A percentile compares a stretch with the other conserved stretches of the same genome.
phyloP scores from a whole-genome alignment of 768 basidiomycete genomes.

The Podaxis sp. region DNA sequence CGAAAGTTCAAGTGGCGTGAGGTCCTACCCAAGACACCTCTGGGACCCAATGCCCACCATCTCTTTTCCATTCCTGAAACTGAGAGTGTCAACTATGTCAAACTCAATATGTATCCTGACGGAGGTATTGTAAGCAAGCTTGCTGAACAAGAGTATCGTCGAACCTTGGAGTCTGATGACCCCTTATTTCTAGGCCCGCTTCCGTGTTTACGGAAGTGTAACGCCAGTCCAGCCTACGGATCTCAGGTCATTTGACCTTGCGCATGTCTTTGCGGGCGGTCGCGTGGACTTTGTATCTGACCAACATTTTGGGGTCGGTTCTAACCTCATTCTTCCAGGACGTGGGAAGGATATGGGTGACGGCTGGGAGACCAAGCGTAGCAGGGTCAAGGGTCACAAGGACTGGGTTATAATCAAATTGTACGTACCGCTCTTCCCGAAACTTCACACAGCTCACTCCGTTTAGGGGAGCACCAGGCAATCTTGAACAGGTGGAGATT shows the following conservation, averaged over 20 bases:
- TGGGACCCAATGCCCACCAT: slow-evolving; percentile 87
- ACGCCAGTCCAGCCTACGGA: slow-evolving; percentile 58
- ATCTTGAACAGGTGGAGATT: slow-evolving; percentile 77
- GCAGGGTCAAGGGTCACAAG: slow-evolving; percentile 73
- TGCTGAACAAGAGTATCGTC: slow-evolving; percentile 4
- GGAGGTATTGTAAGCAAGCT: slow-evolving; percentile 82
- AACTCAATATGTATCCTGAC: slow-evolving; percentile 94
- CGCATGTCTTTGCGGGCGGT: slow-evolving; percentile 89
- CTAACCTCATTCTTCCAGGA: slow-evolving; percentile 90
- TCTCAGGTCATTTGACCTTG: slow-evolving; percentile 69
- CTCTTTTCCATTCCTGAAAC: slow-evolving; percentile 73
- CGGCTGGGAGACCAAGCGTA: slow-evolving; percentile 98
- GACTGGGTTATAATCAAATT: slow-evolving; percentile 92
- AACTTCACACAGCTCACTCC: slow-evolving; percentile 6
- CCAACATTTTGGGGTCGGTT: slow-evolving; percentile 92
- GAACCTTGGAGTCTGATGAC: slow-evolving; percentile 11
- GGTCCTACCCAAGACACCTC: slow-evolving; percentile 69
- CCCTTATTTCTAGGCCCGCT: slow-evolving; percentile 66
- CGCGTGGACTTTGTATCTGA: slow-evolving; percentile 84
- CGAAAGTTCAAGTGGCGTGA: slow-evolving; percentile 66
- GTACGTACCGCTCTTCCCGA: slow-evolving; percentile 42
- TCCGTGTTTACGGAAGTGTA: slow-evolving; percentile 87
- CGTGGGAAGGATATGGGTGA: slow-evolving; percentile 95
- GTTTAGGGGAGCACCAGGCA: slow-evolving; percentile 68
- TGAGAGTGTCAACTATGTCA: slow-evolving; percentile 69